Evolutionary conservation across 1,284 basidiomycete species (phyloP).

Genomic region (Irpex sp.): DNA sequence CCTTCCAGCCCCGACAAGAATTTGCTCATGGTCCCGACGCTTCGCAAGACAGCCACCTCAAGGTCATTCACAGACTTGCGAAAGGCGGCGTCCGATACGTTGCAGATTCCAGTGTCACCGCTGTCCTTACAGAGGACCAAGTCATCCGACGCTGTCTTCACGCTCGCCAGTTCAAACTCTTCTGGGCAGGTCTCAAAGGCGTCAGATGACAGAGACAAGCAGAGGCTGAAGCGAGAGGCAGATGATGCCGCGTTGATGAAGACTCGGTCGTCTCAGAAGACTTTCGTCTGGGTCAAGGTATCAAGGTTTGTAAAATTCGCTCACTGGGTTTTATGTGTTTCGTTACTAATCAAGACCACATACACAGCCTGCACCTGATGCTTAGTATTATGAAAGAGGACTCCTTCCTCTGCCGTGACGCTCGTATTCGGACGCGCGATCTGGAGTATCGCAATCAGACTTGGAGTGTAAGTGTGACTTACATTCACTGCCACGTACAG

Average conservation of each 20-base stretch:
- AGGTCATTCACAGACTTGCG: constrained; percentile 69
- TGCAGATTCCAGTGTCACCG: constrained; percentile 20
- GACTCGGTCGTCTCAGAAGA: constrained; percentile 72
- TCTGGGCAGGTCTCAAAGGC: constrained; percentile 12
- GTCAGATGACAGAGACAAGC: constrained; percentile 14
- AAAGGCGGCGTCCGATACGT: constrained; percentile 35
- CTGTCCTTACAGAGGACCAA: constrained; percentile 24
- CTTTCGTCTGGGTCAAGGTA: constrained; percentile 79
- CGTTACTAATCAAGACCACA: background rate
- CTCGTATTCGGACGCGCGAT: constrained; percentile 64
- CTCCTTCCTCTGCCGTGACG: constrained; percentile 69
- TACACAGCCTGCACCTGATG: constrained; percentile 55
- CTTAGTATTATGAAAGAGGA: constrained; percentile 67
- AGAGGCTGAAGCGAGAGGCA: constrained; percentile 14
- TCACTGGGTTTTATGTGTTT: constrained; percentile 7
- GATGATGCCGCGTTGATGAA: constrained; percentile 73
- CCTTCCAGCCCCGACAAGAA: constrained; percentile 18
- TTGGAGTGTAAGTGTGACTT: constrained; percentile 61
- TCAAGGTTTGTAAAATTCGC: constrained; percentile 47
- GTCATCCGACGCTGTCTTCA: constrained; percentile 22
- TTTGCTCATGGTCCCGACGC: constrained; percentile 27
- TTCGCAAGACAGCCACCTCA: constrained; percentile 52
- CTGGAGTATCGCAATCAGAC: constrained; percentile 86
- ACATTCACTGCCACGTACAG: constrained; percentile 1
- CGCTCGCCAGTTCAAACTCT: constrained; percentile 11